These are phyloP conservation scores for Tulasnella calospora DNA, from an alignment of 768 basidiomycete genomes.

Conservation along the genomic window DNA sequence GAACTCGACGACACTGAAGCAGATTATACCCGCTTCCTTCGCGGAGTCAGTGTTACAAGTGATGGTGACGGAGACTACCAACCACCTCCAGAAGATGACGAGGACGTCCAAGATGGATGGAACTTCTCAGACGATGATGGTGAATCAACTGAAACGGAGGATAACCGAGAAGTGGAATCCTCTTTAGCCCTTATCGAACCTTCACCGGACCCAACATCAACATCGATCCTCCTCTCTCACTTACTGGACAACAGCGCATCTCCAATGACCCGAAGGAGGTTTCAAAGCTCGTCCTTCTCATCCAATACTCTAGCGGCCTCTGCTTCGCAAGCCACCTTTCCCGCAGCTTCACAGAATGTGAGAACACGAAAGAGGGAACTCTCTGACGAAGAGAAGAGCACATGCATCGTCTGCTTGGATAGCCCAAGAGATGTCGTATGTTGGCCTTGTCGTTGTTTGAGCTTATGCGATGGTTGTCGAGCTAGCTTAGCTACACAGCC, in stretches of 20 bases:
- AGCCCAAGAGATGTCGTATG: slow-evolving; percentile 12
- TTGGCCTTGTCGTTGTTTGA: slow-evolving; percentile 19
- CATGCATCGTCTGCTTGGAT: slow-evolving; percentile 18
- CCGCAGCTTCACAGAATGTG: not conserved
- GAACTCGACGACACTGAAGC: not conserved
- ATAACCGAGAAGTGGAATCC: not conserved
- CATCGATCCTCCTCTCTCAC: slow-evolving; percentile 19
- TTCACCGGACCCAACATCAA: not conserved
- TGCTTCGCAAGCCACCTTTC: not conserved
- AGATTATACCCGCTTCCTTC: slow-evolving; percentile 7
- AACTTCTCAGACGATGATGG: slow-evolving; percentile 14
- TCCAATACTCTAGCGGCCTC: not conserved
- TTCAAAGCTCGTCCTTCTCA: not conserved
- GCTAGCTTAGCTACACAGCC: slow-evolving; percentile 15
- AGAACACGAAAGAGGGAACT: not conserved
- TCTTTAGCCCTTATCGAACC: slow-evolving; percentile 9
- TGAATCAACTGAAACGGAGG: not conserved
- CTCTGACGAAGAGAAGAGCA: slow-evolving; percentile 2
- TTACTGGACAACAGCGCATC: slow-evolving; percentile 3
- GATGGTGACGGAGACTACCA: slow-evolving; percentile 4
- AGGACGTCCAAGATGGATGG: not conserved
- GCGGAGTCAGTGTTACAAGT: not conserved
- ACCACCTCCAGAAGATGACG: not conserved
- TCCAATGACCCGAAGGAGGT: slow-evolving; percentile 3
- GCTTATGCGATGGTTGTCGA: slow-evolving; percentile 14